Evolutionary conservation across 202 grass and related monocot species (phyloP).

Genomic region (Carex arenaria): DNA sequence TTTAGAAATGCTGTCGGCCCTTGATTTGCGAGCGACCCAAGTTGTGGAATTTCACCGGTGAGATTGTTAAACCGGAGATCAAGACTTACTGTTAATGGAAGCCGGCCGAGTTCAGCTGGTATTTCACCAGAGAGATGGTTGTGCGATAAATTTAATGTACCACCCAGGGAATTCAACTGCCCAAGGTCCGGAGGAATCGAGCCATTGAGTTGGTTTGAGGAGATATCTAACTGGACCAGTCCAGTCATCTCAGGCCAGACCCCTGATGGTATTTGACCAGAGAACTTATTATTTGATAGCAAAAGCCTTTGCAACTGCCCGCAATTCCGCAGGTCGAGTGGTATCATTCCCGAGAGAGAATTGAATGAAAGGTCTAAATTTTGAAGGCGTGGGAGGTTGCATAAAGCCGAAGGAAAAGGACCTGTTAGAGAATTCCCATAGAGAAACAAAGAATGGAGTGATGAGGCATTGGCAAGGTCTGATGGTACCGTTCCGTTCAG

Average conservation of each 20-base stretch:
- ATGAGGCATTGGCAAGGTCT: slow-evolving; percentile 69
- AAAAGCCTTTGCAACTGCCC: slow-evolving; percentile 56
- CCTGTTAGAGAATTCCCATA: slow-evolving; percentile 63
- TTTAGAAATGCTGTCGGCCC: slow-evolving; percentile 82
- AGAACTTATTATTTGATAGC: slow-evolving; percentile 47
- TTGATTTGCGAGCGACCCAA: slow-evolving; percentile 61
- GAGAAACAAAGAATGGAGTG: slow-evolving; percentile 72
- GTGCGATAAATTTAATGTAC: slow-evolving; percentile 79
- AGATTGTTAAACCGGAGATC: slow-evolving; percentile 92
- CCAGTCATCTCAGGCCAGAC: slow-evolving; percentile 62
- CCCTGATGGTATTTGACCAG: slow-evolving; percentile 39
- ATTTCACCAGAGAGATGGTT: slow-evolving; percentile 59
- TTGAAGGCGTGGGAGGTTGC: slow-evolving; percentile 61
- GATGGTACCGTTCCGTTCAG: slow-evolving; percentile 49
- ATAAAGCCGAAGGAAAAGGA: slow-evolving; percentile 40
- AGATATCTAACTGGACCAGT: slow-evolving; percentile 72
- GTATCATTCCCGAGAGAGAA: slow-evolving; percentile 35
- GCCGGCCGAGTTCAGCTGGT: slow-evolving; percentile 45
- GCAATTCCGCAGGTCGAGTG: slow-evolving; percentile 51
- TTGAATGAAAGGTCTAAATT: slow-evolving; percentile 83
- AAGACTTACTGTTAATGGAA: slow-evolving; percentile 62
- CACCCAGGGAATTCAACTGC: slow-evolving; percentile 38
- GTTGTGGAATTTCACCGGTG: slow-evolving; percentile 79
- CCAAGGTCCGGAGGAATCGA: slow-evolving; percentile 63
- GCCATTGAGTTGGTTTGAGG: slow-evolving; percentile 64